These are phyloP conservation scores for Pelargonium nanum DNA, from an alignment of 345 rosid genomes.

Conservation along the genomic window DNA sequence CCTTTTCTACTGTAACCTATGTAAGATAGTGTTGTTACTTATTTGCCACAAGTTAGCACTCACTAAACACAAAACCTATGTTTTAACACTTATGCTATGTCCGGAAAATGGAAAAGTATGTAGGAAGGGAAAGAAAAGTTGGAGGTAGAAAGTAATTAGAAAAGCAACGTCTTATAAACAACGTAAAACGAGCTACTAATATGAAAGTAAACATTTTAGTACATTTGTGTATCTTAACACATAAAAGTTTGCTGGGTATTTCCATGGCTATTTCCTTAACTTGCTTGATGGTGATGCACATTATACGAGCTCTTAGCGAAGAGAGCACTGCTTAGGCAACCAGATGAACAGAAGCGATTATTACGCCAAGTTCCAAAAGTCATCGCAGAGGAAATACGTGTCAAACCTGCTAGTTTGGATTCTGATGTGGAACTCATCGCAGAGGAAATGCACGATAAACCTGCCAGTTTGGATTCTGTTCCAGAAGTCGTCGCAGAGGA, in stretches of 20 bases:
- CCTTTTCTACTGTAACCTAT: conserved; percentile 21
- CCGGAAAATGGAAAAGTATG: no score
- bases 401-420: not conserved
- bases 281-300: conserved; percentile 14
- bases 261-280: conserved; percentile 16
- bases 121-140: no score
- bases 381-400: conserved; percentile 20
- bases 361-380: conserved; percentile 33
- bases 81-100: not conserved
- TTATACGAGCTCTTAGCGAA: conserved; percentile 24
- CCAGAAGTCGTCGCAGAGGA: no score
- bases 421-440: not conserved
- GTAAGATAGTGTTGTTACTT: not conserved
- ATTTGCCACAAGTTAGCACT: not conserved
- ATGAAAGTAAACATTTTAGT: not conserved
- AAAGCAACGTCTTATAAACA: not conserved
- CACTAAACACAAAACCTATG: not conserved
- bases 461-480: no score
- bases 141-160: not conserved
- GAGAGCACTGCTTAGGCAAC: conserved; percentile 25
- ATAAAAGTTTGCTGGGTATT: no score
- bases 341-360: conserved; percentile 34
- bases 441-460: no score
- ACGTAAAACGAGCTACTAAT: not conserved
- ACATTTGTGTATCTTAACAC: conserved; percentile 10